A percentile compares a stretch with the other conserved stretches of the same genome.
phyloP scores from a whole-genome alignment of 306 rosid species.

The Gillenia trifoliata region DNA sequence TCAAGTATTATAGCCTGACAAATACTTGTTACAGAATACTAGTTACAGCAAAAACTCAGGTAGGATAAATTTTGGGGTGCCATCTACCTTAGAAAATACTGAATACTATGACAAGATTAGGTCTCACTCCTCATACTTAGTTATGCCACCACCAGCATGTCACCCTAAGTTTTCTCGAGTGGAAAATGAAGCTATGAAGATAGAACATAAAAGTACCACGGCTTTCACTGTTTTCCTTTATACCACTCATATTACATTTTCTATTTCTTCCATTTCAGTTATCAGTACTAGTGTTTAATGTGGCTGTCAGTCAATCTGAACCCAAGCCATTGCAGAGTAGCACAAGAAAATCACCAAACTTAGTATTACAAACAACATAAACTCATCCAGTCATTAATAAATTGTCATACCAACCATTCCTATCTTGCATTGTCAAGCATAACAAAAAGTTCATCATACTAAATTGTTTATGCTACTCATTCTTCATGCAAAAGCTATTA shows the following conservation, averaged over 20 bases:
- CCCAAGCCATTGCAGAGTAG: neutral
- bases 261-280: neutral
- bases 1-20: neutral
- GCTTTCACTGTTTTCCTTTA: neutral
- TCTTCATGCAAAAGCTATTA: neutral
- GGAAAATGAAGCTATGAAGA: neutral
- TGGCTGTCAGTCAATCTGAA: neutral
- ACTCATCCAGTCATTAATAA: neutral
- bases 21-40: no score
- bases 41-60: neutral
- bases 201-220: neutral
- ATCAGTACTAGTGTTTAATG: neutral
- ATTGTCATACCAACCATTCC: slow-evolving; percentile 1
- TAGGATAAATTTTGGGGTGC: neutral
- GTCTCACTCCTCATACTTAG: neutral
- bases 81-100: no score
- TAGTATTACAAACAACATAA: neutral
- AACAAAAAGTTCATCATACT: neutral
- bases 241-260: neutral
- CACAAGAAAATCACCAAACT: neutral
- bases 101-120: no score
- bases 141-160: neutral
- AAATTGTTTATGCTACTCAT: neutral
- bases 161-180: neutral
- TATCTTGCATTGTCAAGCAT: neutral